Conservation (phyloP, 441 rosid genomes). For the Gossypium schwendimanii region DNA sequence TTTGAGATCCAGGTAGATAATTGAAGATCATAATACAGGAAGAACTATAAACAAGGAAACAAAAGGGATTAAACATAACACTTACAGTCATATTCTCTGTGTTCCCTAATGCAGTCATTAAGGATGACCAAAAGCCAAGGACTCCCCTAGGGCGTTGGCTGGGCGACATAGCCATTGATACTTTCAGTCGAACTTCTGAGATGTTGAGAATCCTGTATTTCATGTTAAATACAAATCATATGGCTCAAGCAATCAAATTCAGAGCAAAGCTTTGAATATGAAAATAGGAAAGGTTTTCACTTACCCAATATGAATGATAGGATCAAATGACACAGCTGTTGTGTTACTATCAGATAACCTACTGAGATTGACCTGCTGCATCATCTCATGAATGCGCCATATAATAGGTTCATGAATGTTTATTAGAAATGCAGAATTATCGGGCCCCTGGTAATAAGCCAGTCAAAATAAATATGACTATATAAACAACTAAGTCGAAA, state of each 20-base stretch:
- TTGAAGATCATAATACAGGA: not conserved
- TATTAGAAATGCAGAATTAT: constrained; percentile 68
- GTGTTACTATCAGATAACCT: constrained; percentile 57
- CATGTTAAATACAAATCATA: constrained; percentile 4
- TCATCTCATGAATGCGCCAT: constrained; percentile 99
- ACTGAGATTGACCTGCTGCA: constrained; percentile 75
- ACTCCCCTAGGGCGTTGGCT: constrained; percentile 95
- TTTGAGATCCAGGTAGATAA: constrained; percentile 8
- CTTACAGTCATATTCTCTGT: constrained; percentile 97
- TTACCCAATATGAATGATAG: constrained; percentile 90
- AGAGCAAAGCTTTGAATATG: not conserved
- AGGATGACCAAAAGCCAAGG: constrained; percentile 95
- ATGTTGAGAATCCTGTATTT: constrained; percentile 72
- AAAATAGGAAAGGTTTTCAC: constrained; percentile 10
- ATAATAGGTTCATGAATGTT: constrained; percentile 95
- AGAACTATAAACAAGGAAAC: constrained; percentile 2
- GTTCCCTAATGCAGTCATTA: constrained; percentile 98
- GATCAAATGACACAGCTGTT: constrained; percentile 95
- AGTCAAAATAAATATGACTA: constrained; percentile 17
- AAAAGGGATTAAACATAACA: constrained; percentile 12
- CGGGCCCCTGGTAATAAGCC: constrained; percentile 62
- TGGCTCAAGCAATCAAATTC: constrained; percentile 2
- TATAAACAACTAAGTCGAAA: constrained; percentile 1
- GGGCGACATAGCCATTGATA: constrained; percentile 96
- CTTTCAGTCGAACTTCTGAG: constrained; percentile 88